A percentile compares a stretch with the other conserved stretches of the same genome.
Conservation (phyloP, 2,329 filamentous ascomycete genomes). For the Falciphora oryzae region DNA sequence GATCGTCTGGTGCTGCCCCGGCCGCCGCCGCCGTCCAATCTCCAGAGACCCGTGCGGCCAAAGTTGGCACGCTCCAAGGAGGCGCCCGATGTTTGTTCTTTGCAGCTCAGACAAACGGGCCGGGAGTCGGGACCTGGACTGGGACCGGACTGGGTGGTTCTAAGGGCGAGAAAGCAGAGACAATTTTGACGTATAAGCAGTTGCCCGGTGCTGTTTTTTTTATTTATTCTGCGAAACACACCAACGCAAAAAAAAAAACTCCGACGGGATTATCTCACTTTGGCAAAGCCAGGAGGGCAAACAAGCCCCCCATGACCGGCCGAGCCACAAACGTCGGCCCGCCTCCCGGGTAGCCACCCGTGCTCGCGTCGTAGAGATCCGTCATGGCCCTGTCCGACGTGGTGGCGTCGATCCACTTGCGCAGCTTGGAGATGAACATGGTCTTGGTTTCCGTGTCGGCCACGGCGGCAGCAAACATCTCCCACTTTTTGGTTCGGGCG, state of each 20-base stretch:
- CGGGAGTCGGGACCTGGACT: neutral
- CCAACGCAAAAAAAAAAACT: neutral
- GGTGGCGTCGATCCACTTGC: conserved; percentile 71
- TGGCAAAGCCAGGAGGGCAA: conserved; percentile 65
- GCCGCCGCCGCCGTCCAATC: neutral
- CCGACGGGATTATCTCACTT: neutral
- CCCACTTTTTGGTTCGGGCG: conserved; percentile 46
- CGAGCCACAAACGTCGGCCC: conserved; percentile 62
- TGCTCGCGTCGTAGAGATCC: conserved; percentile 69
- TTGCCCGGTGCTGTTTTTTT: neutral
- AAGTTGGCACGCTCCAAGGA: neutral
- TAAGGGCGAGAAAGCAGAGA: neutral
- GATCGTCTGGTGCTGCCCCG: neutral
- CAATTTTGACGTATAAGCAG: neutral
- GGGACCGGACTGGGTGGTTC: neutral
- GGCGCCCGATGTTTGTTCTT: neutral
- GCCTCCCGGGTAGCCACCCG: conserved; percentile 58
- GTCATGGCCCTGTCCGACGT: conserved; percentile 64
- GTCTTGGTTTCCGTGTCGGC: conserved; percentile 53
- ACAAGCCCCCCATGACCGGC: conserved; percentile 75
- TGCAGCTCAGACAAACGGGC: neutral
- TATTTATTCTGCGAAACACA: neutral
- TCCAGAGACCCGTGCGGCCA: neutral
- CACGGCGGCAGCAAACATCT: conserved; percentile 77
- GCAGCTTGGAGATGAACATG: conserved; percentile 63